These are phyloP conservation scores for Rhizophagus clarus DNA, from an alignment of 192 early-diverging fungal species.

Conservation along the genomic window DNA sequence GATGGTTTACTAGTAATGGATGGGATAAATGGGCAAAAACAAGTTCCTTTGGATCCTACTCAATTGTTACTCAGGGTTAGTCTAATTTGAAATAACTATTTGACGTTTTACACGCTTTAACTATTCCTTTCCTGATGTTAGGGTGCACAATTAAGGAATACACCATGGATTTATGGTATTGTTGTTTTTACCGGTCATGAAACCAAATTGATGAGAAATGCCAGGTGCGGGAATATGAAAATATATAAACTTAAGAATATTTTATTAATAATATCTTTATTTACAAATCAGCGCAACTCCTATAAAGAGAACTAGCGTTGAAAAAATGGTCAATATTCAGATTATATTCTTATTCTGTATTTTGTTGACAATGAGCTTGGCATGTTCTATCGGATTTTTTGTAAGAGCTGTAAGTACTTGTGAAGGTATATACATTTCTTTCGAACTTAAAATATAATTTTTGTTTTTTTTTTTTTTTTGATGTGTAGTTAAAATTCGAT, in stretches of 20 bases:
- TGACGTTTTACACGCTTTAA: not conserved
- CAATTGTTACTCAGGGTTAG: constrained; percentile 83
- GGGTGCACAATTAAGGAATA: constrained; percentile 94
- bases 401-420: constrained; percentile 52
- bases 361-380: constrained; percentile 79
- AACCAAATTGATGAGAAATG: constrained; percentile 96
- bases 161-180: constrained; percentile 91
- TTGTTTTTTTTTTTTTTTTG: too few relatives aligned
- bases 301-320: constrained; percentile 90
- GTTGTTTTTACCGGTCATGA: constrained; percentile 97
- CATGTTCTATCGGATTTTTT: constrained; percentile 84
- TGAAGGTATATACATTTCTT: constrained; percentile 4
- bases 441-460: not conserved
- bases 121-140: constrained; percentile 26
- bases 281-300: constrained; percentile 66
- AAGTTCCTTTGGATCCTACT: constrained; percentile 85
- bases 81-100: not conserved
- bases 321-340: constrained; percentile 88
- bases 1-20: constrained; percentile 76
- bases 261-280: not conserved
- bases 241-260: not conserved
- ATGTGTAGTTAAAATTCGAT: constrained; percentile 44
- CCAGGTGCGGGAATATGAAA: constrained; percentile 47
- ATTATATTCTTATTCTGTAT: constrained; percentile 93
- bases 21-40: constrained; percentile 53